Evolutionary conservation across 2,329 filamentous ascomycete species (phyloP).

Genomic region (Diaporthe longicolla): DNA sequence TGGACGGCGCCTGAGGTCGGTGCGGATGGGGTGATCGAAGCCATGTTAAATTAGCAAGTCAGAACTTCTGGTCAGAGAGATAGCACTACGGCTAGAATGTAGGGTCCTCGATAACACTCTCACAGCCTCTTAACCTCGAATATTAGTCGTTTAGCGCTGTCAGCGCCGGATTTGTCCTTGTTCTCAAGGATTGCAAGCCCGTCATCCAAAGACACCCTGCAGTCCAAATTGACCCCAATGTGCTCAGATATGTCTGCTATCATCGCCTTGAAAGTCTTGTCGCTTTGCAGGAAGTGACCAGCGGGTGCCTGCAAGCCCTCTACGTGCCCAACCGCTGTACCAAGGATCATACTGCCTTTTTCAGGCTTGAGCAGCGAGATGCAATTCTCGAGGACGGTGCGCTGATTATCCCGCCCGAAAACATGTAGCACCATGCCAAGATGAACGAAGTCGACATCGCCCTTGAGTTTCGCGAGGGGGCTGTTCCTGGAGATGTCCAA

Average conservation of each 20-base stretch:
- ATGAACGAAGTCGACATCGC: slow-evolving; percentile 49
- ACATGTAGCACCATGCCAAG: slow-evolving; percentile 52
- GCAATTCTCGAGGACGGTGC: slow-evolving; percentile 46
- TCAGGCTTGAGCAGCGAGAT: slow-evolving; percentile 46
- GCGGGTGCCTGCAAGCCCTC: slow-evolving; percentile 29
- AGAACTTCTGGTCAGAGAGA: no score
- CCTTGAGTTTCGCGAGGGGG: slow-evolving; percentile 44
- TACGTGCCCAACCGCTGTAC: slow-evolving; percentile 38
- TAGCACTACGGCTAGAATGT: no score
- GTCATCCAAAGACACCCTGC: slow-evolving; percentile 9
- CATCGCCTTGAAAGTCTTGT: slow-evolving; percentile 41
- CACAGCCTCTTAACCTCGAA: slow-evolving; percentile 14
- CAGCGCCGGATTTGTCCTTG: not conserved
- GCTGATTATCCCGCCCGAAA: slow-evolving; percentile 50
- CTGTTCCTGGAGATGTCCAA: slow-evolving; percentile 43
- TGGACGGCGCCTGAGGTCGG: slow-evolving; percentile 46
- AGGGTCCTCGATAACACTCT: no score
- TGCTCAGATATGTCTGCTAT: slow-evolving; percentile 40
- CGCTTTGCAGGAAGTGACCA: slow-evolving; percentile 39
- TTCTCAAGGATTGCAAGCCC: slow-evolving; percentile 16
- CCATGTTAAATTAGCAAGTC: not conserved
- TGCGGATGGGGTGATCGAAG: slow-evolving; percentile 43
- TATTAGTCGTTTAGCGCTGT: not conserved
- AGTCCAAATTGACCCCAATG: slow-evolving; percentile 31
- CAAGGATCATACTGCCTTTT: slow-evolving; percentile 40